Base-by-base conservation (phyloP, 805 yeast species). In the Myxozyma geophila region DNA sequence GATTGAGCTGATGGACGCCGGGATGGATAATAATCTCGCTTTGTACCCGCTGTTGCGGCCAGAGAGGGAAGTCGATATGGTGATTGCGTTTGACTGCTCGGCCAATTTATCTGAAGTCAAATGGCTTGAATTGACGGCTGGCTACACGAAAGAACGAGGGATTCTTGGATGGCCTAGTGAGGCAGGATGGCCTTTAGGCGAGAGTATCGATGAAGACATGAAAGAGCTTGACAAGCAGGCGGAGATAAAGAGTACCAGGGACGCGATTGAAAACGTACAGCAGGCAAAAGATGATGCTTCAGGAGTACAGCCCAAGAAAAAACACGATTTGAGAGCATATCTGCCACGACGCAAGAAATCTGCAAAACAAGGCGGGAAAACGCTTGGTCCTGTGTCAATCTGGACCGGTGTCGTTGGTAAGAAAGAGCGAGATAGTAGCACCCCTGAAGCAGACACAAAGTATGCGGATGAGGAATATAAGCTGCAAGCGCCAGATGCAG, bases 61-160 rank as follows among this genome's bases (percentile, higher is more conserved):
- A 4, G 80, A 81, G 47, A 77, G 92, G 68, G 74, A 78, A 21
- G 77, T 86, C 17, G 92, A 87, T 73, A 78, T 84, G 23, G 75
- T 87, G 6, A 78, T 87, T 65, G 86, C 89, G 0, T 80, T 80
- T 62, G 92, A 87, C 72, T 82, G 82, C 71, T 81, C 85, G 1
- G 80, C 79, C 4, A 72, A 75, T 59, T 76, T 70, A 21, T 59
- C 54, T 15, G 49, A 64, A n/a, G 71, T 69, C 12, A 63, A 68
- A 33, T 70, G 72, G 72, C 63, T 70, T 9, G 71, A 70, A 15
- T 47, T 70, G 15, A 62, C 67, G 9, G 71, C 64, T 23, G 71
- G 68, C 1, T 70, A 70, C 56, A 66, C 71, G 13, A 60, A 70
- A 40, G 51, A 54, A 41, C 61, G 64, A 12, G 71, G 69, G 1